Conservation (phyloP, 805 yeast species). For the Hyphopichia homilentoma region DNA sequence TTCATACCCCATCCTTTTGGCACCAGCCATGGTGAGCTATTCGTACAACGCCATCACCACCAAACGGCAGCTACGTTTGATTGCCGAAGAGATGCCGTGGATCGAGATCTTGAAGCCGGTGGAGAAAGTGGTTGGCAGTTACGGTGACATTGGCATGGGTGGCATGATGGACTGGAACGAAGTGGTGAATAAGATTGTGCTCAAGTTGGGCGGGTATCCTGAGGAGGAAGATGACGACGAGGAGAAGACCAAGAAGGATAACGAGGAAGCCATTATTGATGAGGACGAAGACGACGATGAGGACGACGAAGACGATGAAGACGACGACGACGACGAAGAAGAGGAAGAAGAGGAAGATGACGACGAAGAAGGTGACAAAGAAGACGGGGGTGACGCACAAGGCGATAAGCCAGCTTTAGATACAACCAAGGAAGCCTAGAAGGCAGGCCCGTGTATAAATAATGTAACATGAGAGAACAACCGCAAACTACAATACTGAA, state of each 20-base stretch:
- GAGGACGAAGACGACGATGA: conserved; percentile 28
- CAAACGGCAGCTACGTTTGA: conserved; percentile 69
- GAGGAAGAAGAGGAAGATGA: conserved; percentile 47
- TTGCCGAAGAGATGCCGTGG: conserved; percentile 92
- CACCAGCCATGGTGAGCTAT: conserved; percentile 94
- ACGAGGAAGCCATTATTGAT: conserved; percentile 19
- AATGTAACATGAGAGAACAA: no score
- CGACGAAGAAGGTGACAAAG: conserved; percentile 32
- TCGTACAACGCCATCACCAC: conserved; percentile 89
- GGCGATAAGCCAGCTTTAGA: conserved; percentile 1
- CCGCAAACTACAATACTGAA: no score
- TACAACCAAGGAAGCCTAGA: neutral
- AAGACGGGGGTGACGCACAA: conserved; percentile 15
- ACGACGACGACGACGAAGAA: conserved; percentile 38
- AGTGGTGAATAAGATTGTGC: conserved; percentile 78
- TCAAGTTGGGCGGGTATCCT: conserved; percentile 56
- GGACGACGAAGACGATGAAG: conserved; percentile 33
- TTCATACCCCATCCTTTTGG: conserved; percentile 79
- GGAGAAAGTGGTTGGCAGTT: conserved; percentile 86
- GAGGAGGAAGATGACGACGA: conserved; percentile 48
- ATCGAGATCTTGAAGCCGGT: conserved; percentile 90
- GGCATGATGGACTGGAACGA: conserved; percentile 99
- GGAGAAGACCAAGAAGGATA: conserved; percentile 39
- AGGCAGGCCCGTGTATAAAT: no score
- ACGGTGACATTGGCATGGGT: conserved; percentile 99